A percentile compares a stretch with the other conserved stretches of the same genome.
Conservation (phyloP, 305 asterid genomes). For the Rubia occidens region DNA sequence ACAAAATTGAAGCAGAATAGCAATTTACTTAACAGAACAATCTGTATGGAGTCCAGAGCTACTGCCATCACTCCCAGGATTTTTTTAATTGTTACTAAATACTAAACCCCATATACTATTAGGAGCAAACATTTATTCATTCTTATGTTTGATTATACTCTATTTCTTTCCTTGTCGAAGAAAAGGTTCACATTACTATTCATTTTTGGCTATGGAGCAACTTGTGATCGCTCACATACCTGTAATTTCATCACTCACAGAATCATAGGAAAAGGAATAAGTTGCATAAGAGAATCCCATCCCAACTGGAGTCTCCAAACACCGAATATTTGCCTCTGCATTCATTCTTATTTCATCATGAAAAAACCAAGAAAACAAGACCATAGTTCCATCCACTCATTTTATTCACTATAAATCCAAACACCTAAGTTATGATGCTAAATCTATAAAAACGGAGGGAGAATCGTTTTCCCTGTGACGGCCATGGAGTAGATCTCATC, state of each 20-base stretch:
- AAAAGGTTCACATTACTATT: neutral
- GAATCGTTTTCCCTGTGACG: too few relatives aligned
- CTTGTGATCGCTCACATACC: conserved; percentile 22
- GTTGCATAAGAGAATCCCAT: conserved; percentile 58
- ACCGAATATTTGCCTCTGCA: conserved; percentile 60
- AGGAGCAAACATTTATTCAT: neutral
- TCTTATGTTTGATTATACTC: neutral
- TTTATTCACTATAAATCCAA: too few relatives aligned
- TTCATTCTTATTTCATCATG: conserved; percentile 3
- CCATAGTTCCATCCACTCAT: neutral
- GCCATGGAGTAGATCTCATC: too few relatives aligned
- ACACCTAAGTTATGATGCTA: too few relatives aligned
- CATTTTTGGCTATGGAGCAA: neutral
- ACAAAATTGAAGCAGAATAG: neutral
- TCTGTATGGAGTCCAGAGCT: neutral
- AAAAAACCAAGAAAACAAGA: neutral
- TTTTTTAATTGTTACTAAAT: neutral
- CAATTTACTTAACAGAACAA: neutral
- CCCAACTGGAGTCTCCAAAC: conserved; percentile 57
- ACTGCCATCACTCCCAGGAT: neutral
- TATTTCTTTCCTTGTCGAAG: neutral
- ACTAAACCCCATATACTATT: neutral
- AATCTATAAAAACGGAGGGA: too few relatives aligned
- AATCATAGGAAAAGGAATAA: conserved; percentile 30
- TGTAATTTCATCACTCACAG: conserved; percentile 49